Evolutionary conservation across 2,329 filamentous ascomycete species (phyloP), one percentile per base, ranked within the genome.

Genomic region (Alternaria gaisen): DNA sequence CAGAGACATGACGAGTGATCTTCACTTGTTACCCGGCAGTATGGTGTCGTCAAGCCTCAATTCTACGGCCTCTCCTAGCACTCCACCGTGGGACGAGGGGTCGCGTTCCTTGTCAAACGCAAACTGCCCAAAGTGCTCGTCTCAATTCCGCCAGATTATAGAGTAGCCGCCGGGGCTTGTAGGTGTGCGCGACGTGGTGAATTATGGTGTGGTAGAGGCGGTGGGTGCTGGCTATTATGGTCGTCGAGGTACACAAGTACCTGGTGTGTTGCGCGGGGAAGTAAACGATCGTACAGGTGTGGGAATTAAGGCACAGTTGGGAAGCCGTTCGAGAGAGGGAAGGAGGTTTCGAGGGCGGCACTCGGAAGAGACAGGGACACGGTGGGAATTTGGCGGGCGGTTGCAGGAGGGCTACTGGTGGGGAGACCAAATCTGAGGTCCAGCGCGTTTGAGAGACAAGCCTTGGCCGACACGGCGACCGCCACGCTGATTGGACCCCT

Each of bases 1-100:
- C 66, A 84, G 80, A 74, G 82, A 83, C 82, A 84, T 83, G 72
- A 73, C 73, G 76, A 76, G 72, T 68, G 65, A 69, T 67, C 53
- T 66, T 64, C 68, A 73, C 67, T 70, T 72, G 69, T 70, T 77
- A 77, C 74, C 74, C 74, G 74, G 75, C 74, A 77, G 75, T 78
- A 77, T 77, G 74, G 75, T 78, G 75, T 77, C 74, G 74, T 76
- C 74, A 73, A 75, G 74, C 67, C 75, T 76, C 72, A 63, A 63
- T 50, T 50, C n/a, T 60, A 53, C 54, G 47, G 62, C 56, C 54
- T 59, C 51, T 40, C 50, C 69, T 69, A 71, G 69, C 66, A 64
- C 72, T 69, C 71, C 72, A 70, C 66, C 62, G 66, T 66, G 47
- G 61, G 61, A 36, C 32, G 46, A 65, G 65, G 64, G 60, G 66